Evolutionary conservation across 192 early-diverging fungal species (phyloP), one percentile per base, ranked within the genome.

Genomic region (Linnemannia zychae): DNA sequence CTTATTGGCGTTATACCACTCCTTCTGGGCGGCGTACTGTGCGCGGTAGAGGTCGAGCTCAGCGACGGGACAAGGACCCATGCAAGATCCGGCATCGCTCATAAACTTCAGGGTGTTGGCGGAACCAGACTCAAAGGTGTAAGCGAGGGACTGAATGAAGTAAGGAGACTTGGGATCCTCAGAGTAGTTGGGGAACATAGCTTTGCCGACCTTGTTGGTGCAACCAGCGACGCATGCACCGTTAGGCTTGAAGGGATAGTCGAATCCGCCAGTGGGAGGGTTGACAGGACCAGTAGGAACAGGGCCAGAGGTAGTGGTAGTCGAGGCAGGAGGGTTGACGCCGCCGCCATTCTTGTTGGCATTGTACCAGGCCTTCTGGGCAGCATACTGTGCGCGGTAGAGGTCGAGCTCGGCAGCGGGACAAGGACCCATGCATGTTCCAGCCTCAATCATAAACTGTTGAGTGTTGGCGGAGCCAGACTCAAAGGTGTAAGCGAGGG

Each of bases 111-210:
- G 28, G 7, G 78, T 79, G 53, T 73, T 79, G 22, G 63, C 9
- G 1, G 79, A 70, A 17, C 79, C 79, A 38, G 65, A 34, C 48
- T 80, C 79, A 48, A 80, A 80, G 34, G 72, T 75, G 50, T n/a
- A 70, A 3, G 72, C 20, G 11, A 80, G 28, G 31, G 79, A 80
- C 38, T 80, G 47, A 38, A 80, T 67, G 22, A 80, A 80, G 79
- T 80, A 74, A n/a, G 79, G 67, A 0, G 79, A 80, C 67, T 73
- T 74, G 46, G 79, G 79, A n/a, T 80, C 79, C 72, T 80, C 79
- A 69, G 79, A 74, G 72, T 74, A 80, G 47, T 74, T 69, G 28
- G 79, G 72, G 67, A 80, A 69, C 72, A 74, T 74, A 7, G 46
- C 36, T 66, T 80, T 80, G 11, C 79, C 79, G 33, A 69, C 65